phyloP scores from a whole-genome alignment of 768 basidiomycete species.

The Lentinula lateritia region DNA sequence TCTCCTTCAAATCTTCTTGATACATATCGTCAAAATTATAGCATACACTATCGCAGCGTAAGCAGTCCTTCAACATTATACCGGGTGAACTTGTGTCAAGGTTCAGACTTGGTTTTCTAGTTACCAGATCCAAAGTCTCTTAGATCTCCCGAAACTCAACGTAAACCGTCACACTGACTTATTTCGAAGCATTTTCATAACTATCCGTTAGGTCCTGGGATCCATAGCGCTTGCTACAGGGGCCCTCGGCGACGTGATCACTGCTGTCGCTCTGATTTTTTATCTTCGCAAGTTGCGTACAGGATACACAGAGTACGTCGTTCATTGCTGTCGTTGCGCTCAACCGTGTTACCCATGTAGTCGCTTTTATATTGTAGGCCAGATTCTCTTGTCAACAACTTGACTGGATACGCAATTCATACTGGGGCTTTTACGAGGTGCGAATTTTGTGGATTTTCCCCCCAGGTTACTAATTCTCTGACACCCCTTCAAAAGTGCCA shows the following conservation, averaged over 20 bases:
- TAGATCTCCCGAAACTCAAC: background rate
- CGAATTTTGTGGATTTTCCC: background rate
- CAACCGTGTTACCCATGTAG: too few species aligned
- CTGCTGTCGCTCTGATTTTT: conserved; percentile 48
- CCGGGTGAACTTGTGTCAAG: background rate
- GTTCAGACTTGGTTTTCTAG: background rate
- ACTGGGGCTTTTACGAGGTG: conserved; percentile 63
- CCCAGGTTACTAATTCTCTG: background rate
- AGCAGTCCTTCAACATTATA: background rate
- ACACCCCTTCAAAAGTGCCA: background rate
- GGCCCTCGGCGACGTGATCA: conserved; percentile 53
- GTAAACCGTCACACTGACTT: background rate
- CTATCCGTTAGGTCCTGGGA: conserved; percentile 36
- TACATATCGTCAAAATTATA: background rate
- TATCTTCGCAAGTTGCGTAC: conserved; percentile 56
- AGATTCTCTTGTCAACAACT: conserved; percentile 51
- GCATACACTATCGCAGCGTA: background rate
- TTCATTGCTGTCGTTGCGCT: background rate
- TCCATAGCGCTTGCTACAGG: conserved; percentile 47
- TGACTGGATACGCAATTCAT: conserved; percentile 59
- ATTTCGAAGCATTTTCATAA: background rate
- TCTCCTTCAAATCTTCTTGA: background rate
- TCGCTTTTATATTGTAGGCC: conserved; percentile 22
- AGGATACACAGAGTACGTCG: conserved; percentile 39
- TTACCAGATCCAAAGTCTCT: background rate